Percentiles rank a stretch among this genome's conserved stretches.
Conservation (phyloP, 2,329 filamentous ascomycete genomes). For the Diaporthe capsici region DNA sequence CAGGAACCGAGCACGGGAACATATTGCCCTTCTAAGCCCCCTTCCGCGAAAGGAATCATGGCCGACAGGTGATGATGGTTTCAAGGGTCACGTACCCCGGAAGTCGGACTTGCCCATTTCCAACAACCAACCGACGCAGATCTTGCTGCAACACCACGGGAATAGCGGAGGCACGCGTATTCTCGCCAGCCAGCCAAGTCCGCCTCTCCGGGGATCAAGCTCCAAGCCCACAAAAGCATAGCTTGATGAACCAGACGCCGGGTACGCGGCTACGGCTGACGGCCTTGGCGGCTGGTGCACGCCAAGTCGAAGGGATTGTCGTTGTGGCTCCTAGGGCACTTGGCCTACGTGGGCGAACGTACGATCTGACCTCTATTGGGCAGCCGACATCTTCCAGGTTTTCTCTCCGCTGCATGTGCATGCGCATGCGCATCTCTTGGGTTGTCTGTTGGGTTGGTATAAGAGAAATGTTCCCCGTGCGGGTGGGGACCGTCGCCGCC, state of each 20-base stretch:
- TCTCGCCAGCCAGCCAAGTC: slow-evolving; percentile 1
- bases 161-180: background rate
- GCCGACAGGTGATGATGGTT: background rate
- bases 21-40: background rate
- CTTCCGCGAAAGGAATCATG: background rate
- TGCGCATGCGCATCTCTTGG: background rate
- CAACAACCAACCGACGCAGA: slow-evolving; percentile 1
- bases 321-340: slow-evolving; percentile 26
- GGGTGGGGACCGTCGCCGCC: background rate
- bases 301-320: slow-evolving; percentile 32
- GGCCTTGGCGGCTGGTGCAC: slow-evolving; percentile 31
- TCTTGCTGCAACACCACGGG: background rate
- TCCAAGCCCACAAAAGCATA: slow-evolving; percentile 22
- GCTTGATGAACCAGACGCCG: background rate
- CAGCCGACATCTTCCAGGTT: slow-evolving; percentile 17
- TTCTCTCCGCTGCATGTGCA: background rate
- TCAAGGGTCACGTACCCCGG: background rate
- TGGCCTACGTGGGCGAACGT: slow-evolving; percentile 30
- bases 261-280: slow-evolving; percentile 29
- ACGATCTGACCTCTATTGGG: slow-evolving; percentile 23
- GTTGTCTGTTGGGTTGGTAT: background rate
- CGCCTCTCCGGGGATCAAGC: background rate
- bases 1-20: background rate
- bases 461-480: slow-evolving; percentile 19
- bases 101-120: background rate